phyloP scores from a whole-genome alignment of 805 yeast species.

The Brettanomyces naardenensis region DNA sequence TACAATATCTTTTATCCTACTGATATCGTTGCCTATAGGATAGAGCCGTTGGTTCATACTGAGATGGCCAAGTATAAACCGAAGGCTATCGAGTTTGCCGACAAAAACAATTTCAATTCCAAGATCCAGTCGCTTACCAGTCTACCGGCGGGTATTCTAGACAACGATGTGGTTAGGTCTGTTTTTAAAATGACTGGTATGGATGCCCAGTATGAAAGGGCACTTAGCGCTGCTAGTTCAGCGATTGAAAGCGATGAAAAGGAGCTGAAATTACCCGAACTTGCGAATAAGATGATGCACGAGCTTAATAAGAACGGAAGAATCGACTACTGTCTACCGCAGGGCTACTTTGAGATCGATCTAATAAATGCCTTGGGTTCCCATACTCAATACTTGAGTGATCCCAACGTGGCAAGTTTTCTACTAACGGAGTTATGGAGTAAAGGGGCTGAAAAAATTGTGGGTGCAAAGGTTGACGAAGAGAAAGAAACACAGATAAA shows the following conservation, averaged over 20 bases:
- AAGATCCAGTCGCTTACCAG: conserved; percentile 13
- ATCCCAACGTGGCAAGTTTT: conserved; percentile 75
- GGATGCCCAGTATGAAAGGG: conserved; percentile 8
- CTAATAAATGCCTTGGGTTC: conserved; percentile 77
- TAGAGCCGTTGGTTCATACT: conserved; percentile 72
- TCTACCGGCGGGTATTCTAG: conserved; percentile 17
- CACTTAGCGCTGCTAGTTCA: neutral
- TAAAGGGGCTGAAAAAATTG: conserved; percentile 1
- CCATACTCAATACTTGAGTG: conserved; percentile 84
- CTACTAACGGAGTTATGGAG: conserved; percentile 50
- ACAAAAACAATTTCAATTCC: conserved; percentile 37
- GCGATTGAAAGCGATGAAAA: conserved; percentile 3
- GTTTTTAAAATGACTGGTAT: conserved; percentile 12
- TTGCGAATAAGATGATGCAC: conserved; percentile 29
- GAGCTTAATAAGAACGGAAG: conserved; percentile 65
- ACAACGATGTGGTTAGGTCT: conserved; percentile 20
- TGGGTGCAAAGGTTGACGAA: neutral
- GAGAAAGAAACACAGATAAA: too few relatives aligned
- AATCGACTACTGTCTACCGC: conserved; percentile 73
- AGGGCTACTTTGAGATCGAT: conserved; percentile 73
- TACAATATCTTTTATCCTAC: conserved; percentile 86
- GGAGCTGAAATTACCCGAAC: conserved; percentile 17
- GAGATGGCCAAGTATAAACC: conserved; percentile 45
- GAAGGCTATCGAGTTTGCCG: conserved; percentile 47
- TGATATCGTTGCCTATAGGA: conserved; percentile 84